Evolutionary conservation across 495 filamentous ascomycete species (phyloP), one percentile per base, ranked within the genome.

Genomic region (Xylaria longipes): DNA sequence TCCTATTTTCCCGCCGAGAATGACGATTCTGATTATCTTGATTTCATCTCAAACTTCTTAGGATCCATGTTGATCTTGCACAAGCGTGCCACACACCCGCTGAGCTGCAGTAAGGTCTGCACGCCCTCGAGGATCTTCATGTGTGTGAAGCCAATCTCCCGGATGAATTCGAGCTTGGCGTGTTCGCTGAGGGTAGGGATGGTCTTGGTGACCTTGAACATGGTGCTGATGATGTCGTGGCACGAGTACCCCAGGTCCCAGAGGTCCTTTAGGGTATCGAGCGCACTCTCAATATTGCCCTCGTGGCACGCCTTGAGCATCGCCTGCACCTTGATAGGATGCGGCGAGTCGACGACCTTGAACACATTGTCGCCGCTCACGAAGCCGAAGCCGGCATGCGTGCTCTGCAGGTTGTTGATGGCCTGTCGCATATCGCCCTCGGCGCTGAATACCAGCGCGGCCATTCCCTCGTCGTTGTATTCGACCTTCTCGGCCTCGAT

Each of bases 361-460:
- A 99, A 99, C 2, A 99, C 96, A 80, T 98, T 98, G 78, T 99
- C 97, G 12, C 95, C 95, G 72, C 89, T 96, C 39, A 99, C 94
- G 76, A 99, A 97, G 0, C 95, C 97, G 80, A 98, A 98, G 11
- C 96, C 96, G n/a, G 95, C 94, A 77, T 83, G 88, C 0, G 97
- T 99, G 78, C 92, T 96, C 82, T 99, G 96, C 76, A 99, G 83
- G 76, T 99, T 99, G 81, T 99, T 99, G 86, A 99, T 97, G 14
- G 96, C 96, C 81, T 99, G 96, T 48, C 96, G 89, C 96, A 99
- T 99, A 81, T 99, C 96, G 41, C 97, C 96, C 83, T 99, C 96
- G 6, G 96, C 96, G 69, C 91, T 94, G 84, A 99, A 99, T 0
- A 99, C 94, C 33, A 99, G 86, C 41, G 97, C 96, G 1, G 97